Evolutionary conservation across 768 basidiomycete genomes (phyloP).

Genomic region (Phaeotremella skinneri): DNA sequence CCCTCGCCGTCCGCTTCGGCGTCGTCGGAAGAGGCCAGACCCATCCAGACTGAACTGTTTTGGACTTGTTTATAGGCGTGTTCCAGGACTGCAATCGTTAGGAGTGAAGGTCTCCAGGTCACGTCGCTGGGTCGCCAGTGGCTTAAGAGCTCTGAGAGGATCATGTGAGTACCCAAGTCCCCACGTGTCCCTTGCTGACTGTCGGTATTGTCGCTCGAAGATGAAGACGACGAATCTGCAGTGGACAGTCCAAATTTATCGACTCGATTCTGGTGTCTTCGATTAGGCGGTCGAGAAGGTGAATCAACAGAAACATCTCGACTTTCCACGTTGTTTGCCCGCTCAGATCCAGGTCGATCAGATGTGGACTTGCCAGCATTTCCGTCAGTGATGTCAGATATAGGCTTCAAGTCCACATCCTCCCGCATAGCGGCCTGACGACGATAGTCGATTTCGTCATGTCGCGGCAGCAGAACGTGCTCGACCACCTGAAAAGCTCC

Average conservation of each 20-base stretch:
- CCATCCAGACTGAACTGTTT: slow-evolving; percentile 27
- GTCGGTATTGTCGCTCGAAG: slow-evolving; percentile 12
- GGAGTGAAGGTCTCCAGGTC: slow-evolving; percentile 38
- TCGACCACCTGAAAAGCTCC: slow-evolving; percentile 81
- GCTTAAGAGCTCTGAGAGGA: not conserved
- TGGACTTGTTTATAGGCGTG: slow-evolving; percentile 37
- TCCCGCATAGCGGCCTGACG: slow-evolving; percentile 18
- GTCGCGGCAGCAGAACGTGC: slow-evolving; percentile 62
- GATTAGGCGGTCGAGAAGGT: slow-evolving; percentile 29
- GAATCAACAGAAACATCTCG: slow-evolving; percentile 28
- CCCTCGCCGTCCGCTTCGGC: slow-evolving; percentile 19
- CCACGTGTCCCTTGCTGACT: slow-evolving; percentile 3
- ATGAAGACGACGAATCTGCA: not conserved
- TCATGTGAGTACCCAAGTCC: too few relatives aligned
- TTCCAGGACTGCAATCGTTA: slow-evolving; percentile 42
- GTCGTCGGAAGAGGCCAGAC: slow-evolving; percentile 21
- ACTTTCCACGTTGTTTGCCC: too few relatives aligned
- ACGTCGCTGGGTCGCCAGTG: slow-evolving; percentile 39
- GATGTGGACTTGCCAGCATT: too few relatives aligned
- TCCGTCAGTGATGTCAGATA: not conserved
- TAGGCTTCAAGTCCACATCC: not conserved
- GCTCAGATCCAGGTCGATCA: too few relatives aligned
- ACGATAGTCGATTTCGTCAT: slow-evolving; percentile 22
- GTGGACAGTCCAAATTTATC: slow-evolving; percentile 11
- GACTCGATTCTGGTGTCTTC: slow-evolving; percentile 31